Evolutionary conservation across 176 grass and related monocot genomes (phyloP).

Genomic region (Cocos nucifera): DNA sequence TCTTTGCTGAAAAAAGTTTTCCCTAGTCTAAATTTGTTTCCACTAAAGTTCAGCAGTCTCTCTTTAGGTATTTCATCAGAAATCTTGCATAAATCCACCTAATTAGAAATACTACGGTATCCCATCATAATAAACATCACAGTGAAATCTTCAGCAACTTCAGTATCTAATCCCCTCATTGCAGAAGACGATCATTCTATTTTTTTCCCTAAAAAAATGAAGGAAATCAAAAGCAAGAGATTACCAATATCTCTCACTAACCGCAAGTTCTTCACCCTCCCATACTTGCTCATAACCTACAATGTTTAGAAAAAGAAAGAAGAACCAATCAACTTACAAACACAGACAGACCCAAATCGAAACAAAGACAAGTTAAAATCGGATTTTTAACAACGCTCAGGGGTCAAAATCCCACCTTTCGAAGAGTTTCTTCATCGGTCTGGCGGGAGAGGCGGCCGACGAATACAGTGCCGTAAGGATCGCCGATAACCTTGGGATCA

Average conservation of each 20-base stretch:
- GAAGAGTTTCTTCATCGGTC: constrained; percentile 61
- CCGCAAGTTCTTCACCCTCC: constrained; percentile 71
- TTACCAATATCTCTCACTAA: constrained; percentile 79
- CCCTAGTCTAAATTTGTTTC: too few species aligned
- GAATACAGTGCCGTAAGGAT: constrained; percentile 80
- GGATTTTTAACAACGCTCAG: neutral
- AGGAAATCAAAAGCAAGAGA: neutral
- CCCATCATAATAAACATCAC: too few species aligned
- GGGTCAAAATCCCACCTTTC: constrained; percentile 29
- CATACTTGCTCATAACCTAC: constrained; percentile 82
- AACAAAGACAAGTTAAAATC: neutral
- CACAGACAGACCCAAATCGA: constrained; percentile 12
- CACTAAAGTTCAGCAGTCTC: too few species aligned
- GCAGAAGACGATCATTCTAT: neutral
- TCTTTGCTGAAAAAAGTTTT: too few species aligned
- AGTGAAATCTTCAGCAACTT: too few species aligned
- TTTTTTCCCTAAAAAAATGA: neutral
- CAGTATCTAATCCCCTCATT: neutral
- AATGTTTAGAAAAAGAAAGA: neutral
- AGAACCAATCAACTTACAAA: constrained; percentile 9
- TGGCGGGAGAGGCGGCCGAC: constrained; percentile 58
- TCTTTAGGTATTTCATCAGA: too few species aligned
- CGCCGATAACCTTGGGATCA: constrained; percentile 65
- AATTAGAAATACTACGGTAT: too few species aligned
- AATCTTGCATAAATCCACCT: too few species aligned